A percentile compares a stretch with the other conserved stretches of the same genome.
Evolutionary conservation across 257 asterid species (phyloP).

Genomic region (Solanum ossicruentum): DNA sequence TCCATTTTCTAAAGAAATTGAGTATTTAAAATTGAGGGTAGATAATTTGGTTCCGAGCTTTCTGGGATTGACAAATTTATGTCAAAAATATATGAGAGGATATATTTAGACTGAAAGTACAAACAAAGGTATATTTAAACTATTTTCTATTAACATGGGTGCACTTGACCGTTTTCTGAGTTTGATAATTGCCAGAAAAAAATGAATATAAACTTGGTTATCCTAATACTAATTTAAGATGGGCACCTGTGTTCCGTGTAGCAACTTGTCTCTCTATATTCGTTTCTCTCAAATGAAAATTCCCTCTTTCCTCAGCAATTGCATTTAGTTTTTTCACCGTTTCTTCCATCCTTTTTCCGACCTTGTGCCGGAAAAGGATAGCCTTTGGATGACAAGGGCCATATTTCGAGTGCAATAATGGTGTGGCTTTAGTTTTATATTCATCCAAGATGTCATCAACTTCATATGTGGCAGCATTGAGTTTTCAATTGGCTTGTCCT

Average conservation of each 20-base stretch:
- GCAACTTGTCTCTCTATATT: neutral
- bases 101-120: neutral
- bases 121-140: no score
- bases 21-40: neutral
- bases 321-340: neutral
- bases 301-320: slow-evolving; percentile 7
- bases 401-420: neutral
- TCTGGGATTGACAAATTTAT: neutral
- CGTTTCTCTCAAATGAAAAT: slow-evolving; percentile 3
- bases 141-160: neutral
- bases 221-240: neutral
- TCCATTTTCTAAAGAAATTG: neutral
- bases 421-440: neutral
- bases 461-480: neutral
- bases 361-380: neutral
- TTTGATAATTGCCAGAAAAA: neutral
- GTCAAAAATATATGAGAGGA: neutral
- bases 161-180: fast-evolving
- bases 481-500: neutral
- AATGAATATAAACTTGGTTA: neutral
- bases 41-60: neutral
- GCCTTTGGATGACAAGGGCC: neutral
- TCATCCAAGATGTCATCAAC: neutral
- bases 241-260: neutral
- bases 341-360: slow-evolving; percentile 6